phyloP scores from a whole-genome alignment of 2,329 filamentous ascomycete species.

The Diaporthe batatas region DNA sequence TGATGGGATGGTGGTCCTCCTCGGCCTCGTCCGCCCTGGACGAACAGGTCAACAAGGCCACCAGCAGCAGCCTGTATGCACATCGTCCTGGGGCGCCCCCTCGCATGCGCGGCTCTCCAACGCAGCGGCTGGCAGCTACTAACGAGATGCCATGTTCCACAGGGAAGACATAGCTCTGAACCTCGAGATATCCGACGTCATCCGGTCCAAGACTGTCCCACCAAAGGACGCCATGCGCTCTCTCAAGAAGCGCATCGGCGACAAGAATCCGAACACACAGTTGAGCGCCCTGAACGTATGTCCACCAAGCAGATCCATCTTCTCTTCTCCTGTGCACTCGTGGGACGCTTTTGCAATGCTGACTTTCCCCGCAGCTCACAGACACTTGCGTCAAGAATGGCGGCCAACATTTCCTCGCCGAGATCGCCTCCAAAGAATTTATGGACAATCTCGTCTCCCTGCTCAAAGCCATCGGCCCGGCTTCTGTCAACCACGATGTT shows the following conservation, averaged over 20 bases:
- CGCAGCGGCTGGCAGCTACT: conserved; percentile 38
- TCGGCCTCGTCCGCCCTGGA: conserved; percentile 92
- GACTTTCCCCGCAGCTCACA: conserved; percentile 72
- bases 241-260: conserved; percentile 91
- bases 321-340: not conserved
- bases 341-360: conserved; percentile 1
- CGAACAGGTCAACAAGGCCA: conserved; percentile 96
- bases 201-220: conserved; percentile 96
- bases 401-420: conserved; percentile 91
- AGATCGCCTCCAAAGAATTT: conserved; percentile 97
- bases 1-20: conserved; percentile 97
- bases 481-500: conserved; percentile 86
- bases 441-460: conserved; percentile 97
- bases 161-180: conserved; percentile 98
- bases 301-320: conserved; percentile 2
- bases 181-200: conserved; percentile 97
- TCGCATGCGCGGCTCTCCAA: not conserved
- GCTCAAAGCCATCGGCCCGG: conserved; percentile 81
- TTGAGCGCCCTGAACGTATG: conserved; percentile 90
- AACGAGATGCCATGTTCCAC: conserved; percentile 35
- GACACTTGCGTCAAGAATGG: conserved; percentile 99
- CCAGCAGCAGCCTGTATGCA: conserved; percentile 88
- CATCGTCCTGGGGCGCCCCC: conserved; percentile 33
- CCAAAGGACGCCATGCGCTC: conserved; percentile 99
- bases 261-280: conserved; percentile 98